phyloP scores from a whole-genome alignment of 2,329 filamentous ascomycete genomes.

The Fusarium albidum region DNA sequence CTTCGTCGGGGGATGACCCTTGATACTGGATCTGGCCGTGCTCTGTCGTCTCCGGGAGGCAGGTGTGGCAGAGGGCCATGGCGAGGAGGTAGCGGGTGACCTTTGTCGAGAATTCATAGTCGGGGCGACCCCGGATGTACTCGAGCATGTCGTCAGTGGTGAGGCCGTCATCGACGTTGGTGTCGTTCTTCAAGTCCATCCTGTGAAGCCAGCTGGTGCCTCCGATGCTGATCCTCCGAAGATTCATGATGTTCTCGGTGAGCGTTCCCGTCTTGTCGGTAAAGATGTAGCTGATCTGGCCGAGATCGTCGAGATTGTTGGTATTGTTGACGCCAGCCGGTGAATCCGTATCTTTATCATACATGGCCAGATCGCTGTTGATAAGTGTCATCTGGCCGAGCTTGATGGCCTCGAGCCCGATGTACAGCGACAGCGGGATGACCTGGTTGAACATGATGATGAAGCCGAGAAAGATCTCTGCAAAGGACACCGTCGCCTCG shows the following conservation, averaged over 20 bases:
- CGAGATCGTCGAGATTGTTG: conserved; percentile 92
- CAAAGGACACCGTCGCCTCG: too few species aligned
- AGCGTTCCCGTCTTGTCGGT: conserved; percentile 95
- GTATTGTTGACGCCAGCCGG: conserved; percentile 91
- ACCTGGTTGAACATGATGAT: conserved; percentile 98
- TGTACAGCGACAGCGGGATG: conserved; percentile 89
- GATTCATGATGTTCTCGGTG: conserved; percentile 95
- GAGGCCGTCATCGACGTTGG: conserved; percentile 43
- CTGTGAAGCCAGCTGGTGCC: conserved; percentile 91
- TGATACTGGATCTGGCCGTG: conserved; percentile 81
- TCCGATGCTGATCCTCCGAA: conserved; percentile 89
- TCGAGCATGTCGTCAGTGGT: conserved; percentile 77
- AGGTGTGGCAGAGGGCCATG: conserved; percentile 90
- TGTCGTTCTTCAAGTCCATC: conserved; percentile 65
- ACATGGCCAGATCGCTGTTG: conserved; percentile 88
- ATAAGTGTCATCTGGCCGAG: conserved; percentile 80
- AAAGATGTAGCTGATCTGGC: conserved; percentile 89
- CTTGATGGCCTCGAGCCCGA: conserved; percentile 89
- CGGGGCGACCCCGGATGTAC: conserved; percentile 78
- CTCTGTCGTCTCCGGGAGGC: conserved; percentile 76
- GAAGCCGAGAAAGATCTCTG: conserved; percentile 82
- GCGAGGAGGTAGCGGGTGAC: conserved; percentile 84
- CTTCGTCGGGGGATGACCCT: conserved; percentile 88
- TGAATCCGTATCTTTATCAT: conserved; percentile 82
- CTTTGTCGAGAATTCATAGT: conserved; percentile 79